Evolutionary conservation across 306 rosid species (phyloP), one percentile per base, ranked within the genome.

Genomic region (Fagus crenata): DNA sequence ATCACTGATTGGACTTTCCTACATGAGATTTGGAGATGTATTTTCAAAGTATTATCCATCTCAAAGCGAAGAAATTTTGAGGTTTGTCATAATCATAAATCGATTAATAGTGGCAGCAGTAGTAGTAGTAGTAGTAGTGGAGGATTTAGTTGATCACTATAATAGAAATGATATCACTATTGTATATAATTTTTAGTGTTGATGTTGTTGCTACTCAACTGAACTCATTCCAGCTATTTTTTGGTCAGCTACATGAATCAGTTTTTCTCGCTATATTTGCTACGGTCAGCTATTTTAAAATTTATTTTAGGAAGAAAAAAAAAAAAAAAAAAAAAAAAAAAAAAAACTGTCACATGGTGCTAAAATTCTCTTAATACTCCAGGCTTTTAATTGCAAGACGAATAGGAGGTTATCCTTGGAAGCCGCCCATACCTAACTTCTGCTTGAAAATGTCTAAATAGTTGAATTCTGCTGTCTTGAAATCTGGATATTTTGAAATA

Each of bases 1-100:
- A 84, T 81, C 95, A 41, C 84, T 95, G 59, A 75, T 73, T 82
- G 96, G 89, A 84, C 86, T 87, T 56, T 83, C 90, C 81, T 95
- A 95, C 82, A 81, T 90, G 96, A 89, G 99, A 83, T 95, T 87
- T 76, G 99, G 99, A 74, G 99, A 95, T 78, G 97, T 92, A 68
- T 95, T 95, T 84, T 92, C 93, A 35, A 92, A 90, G 90, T 85
- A 83, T 78, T 89, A 85, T 61, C 86, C 88, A 36, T 82, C 84
- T 82, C 93, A 92, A 85, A 89, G 85, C 75, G 96, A 95, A 81
- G 97, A 95, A 80, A 51, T 84, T 67, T 88, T 84, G 87, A 88
- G 99, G 99, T 95, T 74, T 73, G 82, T 65, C 75, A 49, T 75
- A 40, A 58, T 49, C 67, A 49, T 69, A 77, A 80, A 18, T 56